Conservation (phyloP, 78 protist species). For the Goniomonas avonlea region DNA sequence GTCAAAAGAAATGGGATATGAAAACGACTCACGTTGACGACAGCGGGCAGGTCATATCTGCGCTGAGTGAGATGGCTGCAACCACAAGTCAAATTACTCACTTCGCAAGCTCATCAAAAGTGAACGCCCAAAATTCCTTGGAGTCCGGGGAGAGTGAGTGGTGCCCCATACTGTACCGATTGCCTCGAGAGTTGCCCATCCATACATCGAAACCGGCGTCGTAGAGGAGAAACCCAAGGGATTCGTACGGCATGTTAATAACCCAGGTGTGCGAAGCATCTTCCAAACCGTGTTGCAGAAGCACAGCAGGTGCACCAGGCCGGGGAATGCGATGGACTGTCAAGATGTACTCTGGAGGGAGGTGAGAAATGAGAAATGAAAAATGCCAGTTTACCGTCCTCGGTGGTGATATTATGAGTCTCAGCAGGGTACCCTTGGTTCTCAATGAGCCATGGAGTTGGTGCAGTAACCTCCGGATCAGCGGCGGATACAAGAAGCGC, state of each 20-base stretch:
- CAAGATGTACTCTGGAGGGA: neutral
- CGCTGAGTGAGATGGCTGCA: neutral
- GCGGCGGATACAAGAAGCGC: too few relatives aligned
- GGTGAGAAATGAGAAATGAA: neutral
- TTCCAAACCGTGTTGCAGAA: neutral
- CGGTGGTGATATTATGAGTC: neutral
- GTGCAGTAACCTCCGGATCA: neutral
- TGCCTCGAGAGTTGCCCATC: neutral
- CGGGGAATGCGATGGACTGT: neutral
- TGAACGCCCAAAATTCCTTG: neutral
- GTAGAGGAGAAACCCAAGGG: neutral
- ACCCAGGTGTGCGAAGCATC: neutral
- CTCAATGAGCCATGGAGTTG: neutral
- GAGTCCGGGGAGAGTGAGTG: neutral
- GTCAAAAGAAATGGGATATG: neutral
- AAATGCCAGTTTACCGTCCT: neutral
- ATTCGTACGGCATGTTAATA: neutral
- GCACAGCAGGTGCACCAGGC: neutral
- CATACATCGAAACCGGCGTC: neutral
- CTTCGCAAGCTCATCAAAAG: neutral
- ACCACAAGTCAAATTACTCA: neutral
- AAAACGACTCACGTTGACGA: neutral
- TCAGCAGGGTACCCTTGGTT: neutral
- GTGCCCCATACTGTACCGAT: neutral
- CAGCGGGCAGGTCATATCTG: neutral